Conservation (phyloP, 208 protist species). For the Wallacemonas rigidus region DNA sequence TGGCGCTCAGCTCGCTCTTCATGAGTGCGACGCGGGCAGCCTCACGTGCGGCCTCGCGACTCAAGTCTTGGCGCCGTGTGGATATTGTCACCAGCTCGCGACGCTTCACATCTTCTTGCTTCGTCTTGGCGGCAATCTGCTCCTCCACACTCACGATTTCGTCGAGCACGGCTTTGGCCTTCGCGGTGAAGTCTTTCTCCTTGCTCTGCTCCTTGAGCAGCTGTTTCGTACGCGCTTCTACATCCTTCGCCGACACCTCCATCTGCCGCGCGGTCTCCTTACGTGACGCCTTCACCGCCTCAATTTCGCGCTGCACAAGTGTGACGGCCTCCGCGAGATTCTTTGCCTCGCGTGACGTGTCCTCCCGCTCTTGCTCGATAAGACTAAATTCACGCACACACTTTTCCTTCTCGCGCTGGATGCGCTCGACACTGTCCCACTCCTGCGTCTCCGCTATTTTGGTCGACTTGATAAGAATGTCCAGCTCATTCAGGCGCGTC, state of each 20-base stretch:
- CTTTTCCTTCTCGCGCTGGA: slow-evolving; percentile 76
- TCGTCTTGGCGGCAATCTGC: slow-evolving; percentile 49
- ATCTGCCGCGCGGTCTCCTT: slow-evolving; percentile 56
- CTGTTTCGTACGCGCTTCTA: slow-evolving; percentile 79
- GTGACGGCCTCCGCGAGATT: slow-evolving; percentile 43
- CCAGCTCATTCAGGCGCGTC: slow-evolving; percentile 68
- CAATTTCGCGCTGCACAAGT: slow-evolving; percentile 40
- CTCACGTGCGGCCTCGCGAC: slow-evolving; percentile 85
- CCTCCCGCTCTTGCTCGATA: slow-evolving; percentile 53
- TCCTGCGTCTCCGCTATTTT: slow-evolving; percentile 58
- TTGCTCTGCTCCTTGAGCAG: slow-evolving; percentile 87
- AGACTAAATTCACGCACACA: slow-evolving; percentile 47
- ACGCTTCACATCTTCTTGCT: slow-evolving; percentile 78
- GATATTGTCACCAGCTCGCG: slow-evolving; percentile 71
- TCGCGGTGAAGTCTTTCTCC: slow-evolving; percentile 71
- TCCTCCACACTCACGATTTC: slow-evolving; percentile 81
- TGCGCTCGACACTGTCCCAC: slow-evolving; percentile 59
- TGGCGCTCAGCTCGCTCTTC: slow-evolving; percentile 90
- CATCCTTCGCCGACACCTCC: slow-evolving; percentile 55
- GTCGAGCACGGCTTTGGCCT: slow-evolving; percentile 47
- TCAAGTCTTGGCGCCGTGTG: slow-evolving; percentile 79
- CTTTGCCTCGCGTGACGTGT: slow-evolving; percentile 46
- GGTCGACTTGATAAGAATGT: slow-evolving; percentile 73
- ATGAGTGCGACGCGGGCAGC: slow-evolving; percentile 68
- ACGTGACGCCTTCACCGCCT: slow-evolving; percentile 21